Evolutionary conservation across 495 filamentous ascomycete species (phyloP), one percentile per base, ranked within the genome.

Genomic region (Penicillium canariense): DNA sequence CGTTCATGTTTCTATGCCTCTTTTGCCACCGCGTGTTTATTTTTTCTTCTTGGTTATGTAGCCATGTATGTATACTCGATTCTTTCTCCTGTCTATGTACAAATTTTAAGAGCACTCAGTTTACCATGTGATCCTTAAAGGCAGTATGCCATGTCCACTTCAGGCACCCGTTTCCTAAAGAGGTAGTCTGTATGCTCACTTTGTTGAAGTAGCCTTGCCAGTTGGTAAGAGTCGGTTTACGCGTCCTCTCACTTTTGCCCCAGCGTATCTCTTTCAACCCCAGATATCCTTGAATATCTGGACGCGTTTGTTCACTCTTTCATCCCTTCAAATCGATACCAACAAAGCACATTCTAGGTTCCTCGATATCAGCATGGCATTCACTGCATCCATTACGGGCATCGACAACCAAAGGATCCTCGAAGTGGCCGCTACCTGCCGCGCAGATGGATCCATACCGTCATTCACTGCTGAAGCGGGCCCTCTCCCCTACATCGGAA

Each of bases 61-160:
- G 35, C 15, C 35, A 14, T 50, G 48, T 50, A 50, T 50, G 34
- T 27, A 40, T 50, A 39, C 8, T 36, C 22, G 48, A 15, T 50
- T 50, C 5, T 36, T 40, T 27, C 7, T 26, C 23, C 20, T 15
- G 14, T 14, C 26, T 15, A 15, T 39, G 34, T 26, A 20, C 17
- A 32, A 39, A 27, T 18, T 27, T 9, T 17, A 10, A 12, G 39
- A 38, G 10, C 35, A 38, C 18, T 38, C 35, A 17, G 4, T n/a
- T n/a, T n/a, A n/a, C n/a, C n/a, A n/a, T n/a, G n/a, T n/a, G n/a
- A n/a, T n/a, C n/a, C n/a, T n/a, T n/a, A n/a, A n/a, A n/a, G n/a
- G n/a, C n/a, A n/a, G n/a, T n/a, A n/a, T n/a, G n/a, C n/a, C n/a
- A n/a, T n/a, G n/a, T n/a, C n/a, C n/a, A n/a, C n/a, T n/a, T n/a